Evolutionary conservation across 495 filamentous ascomycete genomes (phyloP).

Genomic region (Collariella sp.): DNA sequence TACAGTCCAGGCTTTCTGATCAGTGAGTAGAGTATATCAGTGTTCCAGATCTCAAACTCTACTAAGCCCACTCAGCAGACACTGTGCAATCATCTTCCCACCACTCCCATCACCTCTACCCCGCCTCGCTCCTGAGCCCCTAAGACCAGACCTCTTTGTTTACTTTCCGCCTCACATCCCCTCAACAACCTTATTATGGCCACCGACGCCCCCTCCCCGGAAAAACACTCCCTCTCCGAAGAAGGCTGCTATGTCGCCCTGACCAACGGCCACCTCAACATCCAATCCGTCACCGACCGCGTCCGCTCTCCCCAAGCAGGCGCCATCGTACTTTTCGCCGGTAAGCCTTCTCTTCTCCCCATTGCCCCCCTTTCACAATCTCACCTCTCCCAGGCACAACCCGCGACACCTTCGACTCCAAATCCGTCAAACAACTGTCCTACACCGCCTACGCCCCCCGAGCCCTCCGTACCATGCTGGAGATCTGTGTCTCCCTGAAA

Average conservation of each 20-base stretch:
- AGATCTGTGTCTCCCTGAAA: constrained; percentile 54
- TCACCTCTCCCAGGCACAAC: constrained; percentile 57
- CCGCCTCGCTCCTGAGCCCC: not conserved
- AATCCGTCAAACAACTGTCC: constrained; percentile 64
- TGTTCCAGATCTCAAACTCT: too few relatives aligned
- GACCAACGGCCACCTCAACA: constrained; percentile 56
- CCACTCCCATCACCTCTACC: not conserved
- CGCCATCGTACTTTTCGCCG: constrained; percentile 81
- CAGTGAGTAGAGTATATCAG: not conserved
- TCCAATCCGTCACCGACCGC: constrained; percentile 49
- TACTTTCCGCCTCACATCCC: not conserved
- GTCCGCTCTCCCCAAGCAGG: constrained; percentile 76
- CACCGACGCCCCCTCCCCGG: constrained; percentile 16
- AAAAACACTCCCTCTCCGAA: constrained; percentile 18
- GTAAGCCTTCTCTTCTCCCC: constrained; percentile 30
- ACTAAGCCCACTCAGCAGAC: not conserved
- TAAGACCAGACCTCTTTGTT: not conserved
- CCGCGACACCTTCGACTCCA: constrained; percentile 67
- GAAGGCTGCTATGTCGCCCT: constrained; percentile 49
- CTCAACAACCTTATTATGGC: not conserved
- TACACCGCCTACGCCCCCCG: constrained; percentile 77
- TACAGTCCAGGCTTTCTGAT: not conserved
- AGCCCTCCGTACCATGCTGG: constrained; percentile 64
- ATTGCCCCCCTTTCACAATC: not conserved
- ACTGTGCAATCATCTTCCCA: not conserved